Conservation (phyloP, 2,329 filamentous ascomycete species). For the Endoconidiophora polonica region DNA sequence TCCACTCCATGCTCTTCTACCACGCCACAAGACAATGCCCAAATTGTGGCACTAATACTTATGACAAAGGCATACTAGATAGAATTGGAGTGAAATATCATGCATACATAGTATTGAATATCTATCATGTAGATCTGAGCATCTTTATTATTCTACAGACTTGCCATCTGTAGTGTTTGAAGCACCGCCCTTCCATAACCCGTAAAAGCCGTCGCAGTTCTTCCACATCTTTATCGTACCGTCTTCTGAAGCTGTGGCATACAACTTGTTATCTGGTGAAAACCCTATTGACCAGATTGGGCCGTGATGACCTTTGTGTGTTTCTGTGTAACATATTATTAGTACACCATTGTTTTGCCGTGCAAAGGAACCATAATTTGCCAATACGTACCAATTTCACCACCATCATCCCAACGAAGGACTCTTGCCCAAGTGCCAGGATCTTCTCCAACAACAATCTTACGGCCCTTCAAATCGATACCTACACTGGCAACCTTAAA, state of each 20-base stretch:
- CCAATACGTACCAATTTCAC: conserved; percentile 48
- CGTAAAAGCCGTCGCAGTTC: conserved; percentile 49
- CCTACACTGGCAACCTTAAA: conserved; percentile 86
- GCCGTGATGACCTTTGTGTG: conserved; percentile 92
- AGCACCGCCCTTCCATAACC: conserved; percentile 41
- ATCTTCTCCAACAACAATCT: conserved; percentile 78
- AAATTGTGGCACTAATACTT: too few species aligned
- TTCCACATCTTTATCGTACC: conserved; percentile 91
- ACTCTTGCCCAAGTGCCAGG: conserved; percentile 94
- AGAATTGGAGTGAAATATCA: too few species aligned
- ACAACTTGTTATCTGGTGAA: conserved; percentile 87
- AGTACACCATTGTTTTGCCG: conserved; percentile 8
- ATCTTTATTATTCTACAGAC: conserved; percentile 12
- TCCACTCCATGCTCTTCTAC: too few species aligned
- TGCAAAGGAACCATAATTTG: neutral
- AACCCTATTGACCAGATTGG: conserved; percentile 94
- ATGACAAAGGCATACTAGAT: too few species aligned
- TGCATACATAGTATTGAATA: too few species aligned
- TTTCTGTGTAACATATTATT: conserved; percentile 35
- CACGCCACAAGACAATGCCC: too few species aligned
- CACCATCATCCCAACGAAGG: conserved; percentile 71
- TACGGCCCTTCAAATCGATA: conserved; percentile 63
- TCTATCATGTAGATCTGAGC: too few species aligned
- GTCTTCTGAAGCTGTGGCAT: conserved; percentile 91
- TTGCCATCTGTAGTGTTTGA: conserved; percentile 12